A percentile compares a stretch with the other conserved stretches of the same genome.
These are phyloP conservation scores for Parmelia sp. DNA, from an alignment of 495 filamentous ascomycete genomes.

Conservation along the genomic window DNA sequence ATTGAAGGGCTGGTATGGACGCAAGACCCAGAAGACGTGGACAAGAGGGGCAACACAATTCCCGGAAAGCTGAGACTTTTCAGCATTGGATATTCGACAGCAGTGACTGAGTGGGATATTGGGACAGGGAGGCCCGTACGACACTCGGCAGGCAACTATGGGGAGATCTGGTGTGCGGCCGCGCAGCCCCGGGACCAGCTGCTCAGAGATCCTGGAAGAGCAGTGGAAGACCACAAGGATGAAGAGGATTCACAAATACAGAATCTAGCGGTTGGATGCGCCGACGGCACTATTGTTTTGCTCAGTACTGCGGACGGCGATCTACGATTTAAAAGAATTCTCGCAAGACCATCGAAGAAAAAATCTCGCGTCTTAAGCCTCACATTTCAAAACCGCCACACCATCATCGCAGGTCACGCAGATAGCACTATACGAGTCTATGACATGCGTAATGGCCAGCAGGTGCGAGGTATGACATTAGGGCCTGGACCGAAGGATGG, in stretches of 20 bases:
- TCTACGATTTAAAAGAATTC: slow-evolving; percentile 60
- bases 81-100: slow-evolving; percentile 89
- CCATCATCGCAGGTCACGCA: slow-evolving; percentile 81
- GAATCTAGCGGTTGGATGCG: slow-evolving; percentile 81
- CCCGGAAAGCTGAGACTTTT: slow-evolving; percentile 79
- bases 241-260: slow-evolving; percentile 51
- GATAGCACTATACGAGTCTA: slow-evolving; percentile 88
- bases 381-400: slow-evolving; percentile 75
- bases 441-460: slow-evolving; percentile 70
- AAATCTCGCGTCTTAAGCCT: slow-evolving; percentile 82
- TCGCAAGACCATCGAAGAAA: slow-evolving; percentile 69
- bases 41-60: slow-evolving; percentile 52
- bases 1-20: slow-evolving; percentile 90
- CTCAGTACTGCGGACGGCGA: slow-evolving; percentile 79
- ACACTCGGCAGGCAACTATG: slow-evolving; percentile 85
- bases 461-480: slow-evolving; percentile 74
- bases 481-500: slow-evolving; percentile 69
- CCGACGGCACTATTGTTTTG: slow-evolving; percentile 81
- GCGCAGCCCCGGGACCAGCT: slow-evolving; percentile 65
- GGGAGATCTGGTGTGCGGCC: slow-evolving; percentile 92
- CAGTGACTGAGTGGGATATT: slow-evolving; percentile 92
- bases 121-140: slow-evolving; percentile 65
- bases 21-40: slow-evolving; percentile 65
- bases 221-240: slow-evolving; percentile 33
- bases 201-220: slow-evolving; percentile 25